phyloP scores from a whole-genome alignment of 1,139 yeast genomes.

The Torulaspora globosa region DNA sequence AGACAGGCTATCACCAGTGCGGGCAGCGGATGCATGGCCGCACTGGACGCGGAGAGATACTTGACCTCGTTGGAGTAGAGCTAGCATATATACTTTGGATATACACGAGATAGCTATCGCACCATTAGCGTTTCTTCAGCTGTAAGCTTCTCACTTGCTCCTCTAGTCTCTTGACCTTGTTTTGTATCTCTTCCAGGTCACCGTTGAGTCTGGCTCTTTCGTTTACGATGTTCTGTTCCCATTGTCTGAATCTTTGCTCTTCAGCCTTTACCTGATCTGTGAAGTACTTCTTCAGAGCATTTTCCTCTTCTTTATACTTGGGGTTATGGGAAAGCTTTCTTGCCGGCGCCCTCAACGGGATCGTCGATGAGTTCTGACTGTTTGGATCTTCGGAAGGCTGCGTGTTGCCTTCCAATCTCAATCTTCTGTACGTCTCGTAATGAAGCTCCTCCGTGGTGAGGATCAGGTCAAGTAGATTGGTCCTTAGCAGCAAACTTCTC shows the following conservation, averaged over 20 bases:
- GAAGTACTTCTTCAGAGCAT: slow-evolving; percentile 85
- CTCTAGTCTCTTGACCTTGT: slow-evolving; percentile 64
- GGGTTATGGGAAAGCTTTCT: slow-evolving; percentile 65
- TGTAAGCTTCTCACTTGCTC: slow-evolving; percentile 69
- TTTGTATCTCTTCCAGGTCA: slow-evolving; percentile 86
- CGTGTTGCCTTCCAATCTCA: slow-evolving; percentile 63
- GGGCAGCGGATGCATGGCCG: slow-evolving; percentile 99
- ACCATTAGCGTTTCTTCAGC: slow-evolving; percentile 45
- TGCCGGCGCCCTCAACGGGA: slow-evolving; percentile 36
- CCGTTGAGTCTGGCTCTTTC: slow-evolving; percentile 92
- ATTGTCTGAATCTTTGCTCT: slow-evolving; percentile 94
- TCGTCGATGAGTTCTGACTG: slow-evolving; percentile 17
- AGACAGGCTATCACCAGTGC: slow-evolving; percentile 99
- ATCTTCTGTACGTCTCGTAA: slow-evolving; percentile 81
- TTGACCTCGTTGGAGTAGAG: slow-evolving; percentile 60
- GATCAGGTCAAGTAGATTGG: slow-evolving; percentile 88
- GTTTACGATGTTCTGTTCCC: slow-evolving; percentile 94
- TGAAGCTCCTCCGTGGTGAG: slow-evolving; percentile 87
- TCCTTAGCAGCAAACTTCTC: slow-evolving; percentile 81
- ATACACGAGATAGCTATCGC: background rate
- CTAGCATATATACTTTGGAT: slow-evolving; percentile 3
- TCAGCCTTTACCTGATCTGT: slow-evolving; percentile 98
- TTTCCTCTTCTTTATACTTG: slow-evolving; percentile 93
- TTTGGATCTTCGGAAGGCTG: slow-evolving; percentile 33
- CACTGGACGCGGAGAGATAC: slow-evolving; percentile 86